phyloP scores from a whole-genome alignment of 495 filamentous ascomycete species.

The Lepidopterella palustris region DNA sequence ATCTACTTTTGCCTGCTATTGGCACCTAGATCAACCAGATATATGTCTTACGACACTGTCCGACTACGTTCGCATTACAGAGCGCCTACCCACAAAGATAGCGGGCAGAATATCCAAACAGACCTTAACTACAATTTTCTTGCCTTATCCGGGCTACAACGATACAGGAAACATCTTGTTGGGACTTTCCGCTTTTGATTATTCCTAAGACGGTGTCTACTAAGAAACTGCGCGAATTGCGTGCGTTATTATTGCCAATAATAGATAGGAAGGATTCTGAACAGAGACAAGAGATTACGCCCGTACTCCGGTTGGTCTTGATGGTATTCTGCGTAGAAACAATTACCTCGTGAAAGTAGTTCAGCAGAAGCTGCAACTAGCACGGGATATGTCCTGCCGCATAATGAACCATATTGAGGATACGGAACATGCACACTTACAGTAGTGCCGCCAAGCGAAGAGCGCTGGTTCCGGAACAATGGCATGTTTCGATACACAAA shows the following conservation, averaged over 20 bases:
- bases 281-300: neutral
- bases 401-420: slow-evolving; percentile 8
- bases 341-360: slow-evolving; percentile 8
- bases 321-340: slow-evolving; percentile 9
- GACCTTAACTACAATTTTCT: slow-evolving; percentile 6
- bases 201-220: slow-evolving; percentile 6
- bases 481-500: slow-evolving; percentile 10
- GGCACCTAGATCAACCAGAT: slow-evolving; percentile 4
- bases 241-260: slow-evolving; percentile 13
- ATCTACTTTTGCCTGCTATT: slow-evolving; percentile 1
- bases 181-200: slow-evolving; percentile 9
- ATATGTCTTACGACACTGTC: slow-evolving; percentile 9
- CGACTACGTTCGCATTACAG: slow-evolving; percentile 9
- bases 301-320: slow-evolving; percentile 1
- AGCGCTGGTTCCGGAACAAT: slow-evolving; percentile 6
- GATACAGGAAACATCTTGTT: slow-evolving; percentile 9
- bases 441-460: slow-evolving; percentile 7
- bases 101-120: slow-evolving; percentile 8
- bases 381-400: slow-evolving; percentile 8
- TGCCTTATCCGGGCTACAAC: slow-evolving; percentile 10
- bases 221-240: slow-evolving; percentile 12
- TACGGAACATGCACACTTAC: slow-evolving; percentile 8
- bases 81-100: slow-evolving; percentile 7
- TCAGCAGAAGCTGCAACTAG: slow-evolving; percentile 3
- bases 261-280: neutral